Conservation (phyloP, 1,284 basidiomycete genomes). For the Trichosporon ovoides region DNA sequence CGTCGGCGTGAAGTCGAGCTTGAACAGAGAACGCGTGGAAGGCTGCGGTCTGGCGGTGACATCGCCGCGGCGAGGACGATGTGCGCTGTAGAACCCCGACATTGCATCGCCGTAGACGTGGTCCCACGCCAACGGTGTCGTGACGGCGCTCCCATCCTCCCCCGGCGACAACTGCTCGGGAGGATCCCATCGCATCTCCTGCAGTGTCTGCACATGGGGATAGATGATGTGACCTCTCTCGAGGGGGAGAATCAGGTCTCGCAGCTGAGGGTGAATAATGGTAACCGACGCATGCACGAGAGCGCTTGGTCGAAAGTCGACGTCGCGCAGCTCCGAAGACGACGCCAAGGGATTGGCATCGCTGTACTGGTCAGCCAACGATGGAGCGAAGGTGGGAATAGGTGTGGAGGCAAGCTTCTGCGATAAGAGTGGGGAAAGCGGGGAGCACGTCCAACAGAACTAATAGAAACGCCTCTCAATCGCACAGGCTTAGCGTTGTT, state of each 20-base stretch:
- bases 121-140: not conserved
- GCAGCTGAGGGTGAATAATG: conserved; percentile 46
- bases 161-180: conserved; percentile 1
- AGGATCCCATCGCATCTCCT: conserved; percentile 8
- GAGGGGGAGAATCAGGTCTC: conserved; percentile 44
- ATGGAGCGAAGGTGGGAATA: not conserved
- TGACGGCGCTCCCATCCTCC: not conserved
- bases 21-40: conserved; percentile 23
- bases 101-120: not conserved
- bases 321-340: conserved; percentile 39
- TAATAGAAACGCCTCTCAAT: not conserved
- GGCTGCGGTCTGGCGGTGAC: not conserved
- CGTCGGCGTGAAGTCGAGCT: conserved; percentile 38
- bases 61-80: not conserved
- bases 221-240: conserved; percentile 36
- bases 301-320: conserved; percentile 28
- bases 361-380: conserved; percentile 15
- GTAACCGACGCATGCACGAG: conserved; percentile 37
- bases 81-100: not conserved
- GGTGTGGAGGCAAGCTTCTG: not conserved
- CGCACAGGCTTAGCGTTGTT: too few relatives aligned
- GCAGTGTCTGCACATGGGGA: conserved; percentile 32
- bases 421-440: not conserved
- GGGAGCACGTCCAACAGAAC: not conserved
- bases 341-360: conserved; percentile 24